Conservation (phyloP, 768 basidiomycete genomes). For the Mycena filopes region DNA sequence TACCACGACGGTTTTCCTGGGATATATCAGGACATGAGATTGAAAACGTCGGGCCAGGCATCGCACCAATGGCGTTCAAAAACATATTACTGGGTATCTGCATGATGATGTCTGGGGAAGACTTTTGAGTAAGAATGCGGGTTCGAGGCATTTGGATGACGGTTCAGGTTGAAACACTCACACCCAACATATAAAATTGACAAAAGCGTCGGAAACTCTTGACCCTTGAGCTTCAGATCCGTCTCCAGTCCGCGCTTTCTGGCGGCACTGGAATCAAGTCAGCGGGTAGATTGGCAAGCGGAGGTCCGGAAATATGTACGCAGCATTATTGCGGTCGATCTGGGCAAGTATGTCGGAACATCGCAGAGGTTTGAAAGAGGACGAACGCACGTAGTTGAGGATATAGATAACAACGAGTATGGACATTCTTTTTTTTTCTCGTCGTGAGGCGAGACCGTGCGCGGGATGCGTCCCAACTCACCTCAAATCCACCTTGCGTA, state of each 20-base stretch:
- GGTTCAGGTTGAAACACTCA: no score
- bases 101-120: slow-evolving; percentile 66
- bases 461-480: no score
- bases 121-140: no score
- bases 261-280: slow-evolving; percentile 62
- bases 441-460: no score
- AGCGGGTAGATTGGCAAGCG: not conserved
- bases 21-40: no score
- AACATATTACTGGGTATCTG: slow-evolving; percentile 88
- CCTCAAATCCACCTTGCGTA: slow-evolving; percentile 67
- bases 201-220: slow-evolving; percentile 74
- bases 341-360: slow-evolving; percentile 37
- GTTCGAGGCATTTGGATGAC: no score
- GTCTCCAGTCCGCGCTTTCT: slow-evolving; percentile 76
- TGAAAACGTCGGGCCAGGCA: no score
- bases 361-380: not conserved
- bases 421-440: no score
- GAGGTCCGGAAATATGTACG: slow-evolving; percentile 46
- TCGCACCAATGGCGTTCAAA: slow-evolving; percentile 63
- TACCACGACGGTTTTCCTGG: slow-evolving; percentile 70
- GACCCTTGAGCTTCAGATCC: slow-evolving; percentile 70
- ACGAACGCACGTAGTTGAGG: slow-evolving; percentile 53
- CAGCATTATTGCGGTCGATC: slow-evolving; percentile 83
- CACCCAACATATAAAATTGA: slow-evolving; percentile 71
- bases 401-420: slow-evolving; percentile 66